phyloP scores from a whole-genome alignment of 495 filamentous ascomycete species.

The Cercophora scortea region DNA sequence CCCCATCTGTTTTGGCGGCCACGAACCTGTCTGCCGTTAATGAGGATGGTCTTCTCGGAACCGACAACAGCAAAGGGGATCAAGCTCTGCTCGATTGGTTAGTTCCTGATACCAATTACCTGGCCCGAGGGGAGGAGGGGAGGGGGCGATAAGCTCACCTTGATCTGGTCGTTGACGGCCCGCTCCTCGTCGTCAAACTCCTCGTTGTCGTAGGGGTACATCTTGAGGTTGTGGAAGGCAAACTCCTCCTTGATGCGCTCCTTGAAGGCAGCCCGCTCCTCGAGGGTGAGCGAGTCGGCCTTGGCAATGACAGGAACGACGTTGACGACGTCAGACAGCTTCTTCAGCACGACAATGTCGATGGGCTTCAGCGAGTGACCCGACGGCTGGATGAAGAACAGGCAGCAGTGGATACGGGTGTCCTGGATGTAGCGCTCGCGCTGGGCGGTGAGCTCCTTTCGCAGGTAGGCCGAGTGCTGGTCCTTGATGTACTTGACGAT shows the following conservation, averaged over 20 bases:
- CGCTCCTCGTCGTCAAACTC: conserved; percentile 97
- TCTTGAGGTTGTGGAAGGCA: conserved; percentile 98
- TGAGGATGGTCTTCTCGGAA: conserved; percentile 93
- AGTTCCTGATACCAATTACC: background rate
- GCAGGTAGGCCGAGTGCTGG: conserved; percentile 98
- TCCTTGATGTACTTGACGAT: conserved; percentile 99
- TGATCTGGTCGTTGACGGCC: conserved; percentile 87
- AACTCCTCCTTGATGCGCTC: conserved; percentile 99
- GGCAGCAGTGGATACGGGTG: conserved; percentile 97
- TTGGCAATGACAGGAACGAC: conserved; percentile 99
- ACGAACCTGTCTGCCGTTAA: conserved; percentile 95
- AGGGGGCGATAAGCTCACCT: conserved; percentile 51
- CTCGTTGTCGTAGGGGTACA: conserved; percentile 99
- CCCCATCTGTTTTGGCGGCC: conserved; percentile 99
- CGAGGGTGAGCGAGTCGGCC: conserved; percentile 90
- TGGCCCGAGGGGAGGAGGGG: too few species aligned
- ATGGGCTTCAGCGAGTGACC: conserved; percentile 98
- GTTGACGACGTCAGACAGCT: conserved; percentile 97
- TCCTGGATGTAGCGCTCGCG: conserved; percentile 98
- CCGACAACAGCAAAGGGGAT: conserved; percentile 98
- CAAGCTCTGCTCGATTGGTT: conserved; percentile 54
- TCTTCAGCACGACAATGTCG: conserved; percentile 98
- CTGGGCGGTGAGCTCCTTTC: conserved; percentile 99
- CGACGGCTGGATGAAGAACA: conserved; percentile 99
- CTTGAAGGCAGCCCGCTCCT: conserved; percentile 94